Evolutionary conservation across 176 grass and related monocot genomes (phyloP), one percentile per base, ranked within the genome.

Genomic region (Leersia perrieri): DNA sequence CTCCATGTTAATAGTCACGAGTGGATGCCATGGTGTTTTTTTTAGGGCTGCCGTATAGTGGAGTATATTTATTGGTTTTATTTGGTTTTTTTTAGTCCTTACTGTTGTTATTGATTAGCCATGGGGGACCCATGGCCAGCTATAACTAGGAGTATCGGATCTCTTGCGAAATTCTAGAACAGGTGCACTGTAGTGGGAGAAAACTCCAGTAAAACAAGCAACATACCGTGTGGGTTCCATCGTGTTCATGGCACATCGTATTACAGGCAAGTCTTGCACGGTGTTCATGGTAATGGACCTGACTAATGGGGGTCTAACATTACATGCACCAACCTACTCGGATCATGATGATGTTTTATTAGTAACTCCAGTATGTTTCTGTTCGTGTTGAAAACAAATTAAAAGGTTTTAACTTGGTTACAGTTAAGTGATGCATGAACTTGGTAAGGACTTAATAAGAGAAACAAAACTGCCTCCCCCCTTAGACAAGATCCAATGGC

Each of bases 1-100:
- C n/a, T n/a, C n/a, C n/a, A n/a, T n/a, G n/a, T n/a, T n/a, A n/a
- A n/a, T n/a, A n/a, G n/a, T 1, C 18, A 53, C 5, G 7, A 53
- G 49, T 53, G 18, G 30, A 71, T 14, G 85, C 79, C 64, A 40
- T 66, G 12, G 86, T 79, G 68, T 22, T 63, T 30, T 30, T n/a
- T n/a, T n/a, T n/a, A 11, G 25, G 34, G 74, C 16, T 72, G 80
- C 60, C 35, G n/a, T n/a, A 44, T 60, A 44, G 60, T 35, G 30
- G 66, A 68, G n/a, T n/a, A 31, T 5, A 9, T 73, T 74, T 51
- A 38, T 66, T 68, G n/a, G n/a, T n/a, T n/a, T n/a, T n/a, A n/a
- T n/a, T n/a, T n/a, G n/a, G n/a, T n/a, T n/a, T n/a, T n/a, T n/a
- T n/a, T n/a, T n/a, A n/a, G n/a, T n/a, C n/a, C n/a, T n/a, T n/a